Conservation (phyloP, 2,329 filamentous ascomycete species). For the Cercospora sesami region DNA sequence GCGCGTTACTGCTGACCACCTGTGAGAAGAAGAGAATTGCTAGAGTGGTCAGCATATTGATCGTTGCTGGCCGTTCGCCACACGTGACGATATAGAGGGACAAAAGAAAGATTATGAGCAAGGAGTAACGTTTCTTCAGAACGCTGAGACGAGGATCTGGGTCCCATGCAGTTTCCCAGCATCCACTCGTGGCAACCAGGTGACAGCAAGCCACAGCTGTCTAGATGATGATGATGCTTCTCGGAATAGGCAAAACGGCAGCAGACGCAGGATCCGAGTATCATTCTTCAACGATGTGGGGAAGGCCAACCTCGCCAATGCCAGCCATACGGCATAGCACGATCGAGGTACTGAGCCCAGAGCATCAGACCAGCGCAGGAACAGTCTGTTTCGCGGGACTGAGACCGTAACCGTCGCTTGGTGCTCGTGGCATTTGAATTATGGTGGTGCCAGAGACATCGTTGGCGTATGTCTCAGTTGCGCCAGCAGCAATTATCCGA, state of each 20-base stretch:
- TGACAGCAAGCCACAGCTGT: not conserved
- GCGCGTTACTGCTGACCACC: constrained; percentile 14
- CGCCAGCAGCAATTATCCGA: not conserved
- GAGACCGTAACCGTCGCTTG: not conserved
- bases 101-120: not conserved
- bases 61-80: not conserved
- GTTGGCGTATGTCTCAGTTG: not conserved
- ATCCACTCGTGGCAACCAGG: not conserved
- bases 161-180: not conserved
- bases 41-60: constrained; percentile 18
- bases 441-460: not conserved
- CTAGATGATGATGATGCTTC: not conserved
- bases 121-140: not conserved
- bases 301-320: not conserved
- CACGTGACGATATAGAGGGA: not conserved
- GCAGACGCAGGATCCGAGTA: not conserved
- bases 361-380: not conserved
- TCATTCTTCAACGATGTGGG: not conserved
- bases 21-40: constrained; percentile 15
- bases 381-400: not conserved
- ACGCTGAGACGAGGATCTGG: not conserved
- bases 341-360: not conserved
- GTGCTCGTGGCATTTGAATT: constrained; percentile 2
- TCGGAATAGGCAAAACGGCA: not conserved
- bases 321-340: not conserved